Evolutionary conservation across 768 basidiomycete genomes (phyloP).

Genomic region (Coprinellus micaceus): DNA sequence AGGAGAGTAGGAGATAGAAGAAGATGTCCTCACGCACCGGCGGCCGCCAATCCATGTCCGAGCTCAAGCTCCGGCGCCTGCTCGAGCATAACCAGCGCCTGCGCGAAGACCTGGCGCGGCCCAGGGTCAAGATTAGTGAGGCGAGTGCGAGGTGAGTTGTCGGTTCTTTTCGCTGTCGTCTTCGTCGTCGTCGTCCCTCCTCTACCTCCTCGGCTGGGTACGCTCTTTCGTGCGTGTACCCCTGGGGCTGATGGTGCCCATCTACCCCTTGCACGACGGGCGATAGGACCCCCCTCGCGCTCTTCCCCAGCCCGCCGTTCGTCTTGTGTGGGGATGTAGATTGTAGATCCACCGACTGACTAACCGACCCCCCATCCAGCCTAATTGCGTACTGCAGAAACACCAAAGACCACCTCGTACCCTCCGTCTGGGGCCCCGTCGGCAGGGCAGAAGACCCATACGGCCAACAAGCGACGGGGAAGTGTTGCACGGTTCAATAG

Average conservation of each 20-base stretch:
- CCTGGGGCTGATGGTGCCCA: too few species aligned
- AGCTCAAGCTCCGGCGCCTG: conserved; percentile 92
- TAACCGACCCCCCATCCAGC: conserved; percentile 39
- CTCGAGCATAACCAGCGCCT: conserved; percentile 93
- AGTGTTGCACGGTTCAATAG: conserved; percentile 64
- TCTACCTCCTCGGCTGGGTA: too few species aligned
- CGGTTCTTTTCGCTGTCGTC: not conserved
- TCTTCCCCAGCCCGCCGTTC: too few species aligned
- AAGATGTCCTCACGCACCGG: conserved; percentile 64
- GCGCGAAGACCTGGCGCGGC: conserved; percentile 85
- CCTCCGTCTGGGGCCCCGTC: conserved; percentile 97
- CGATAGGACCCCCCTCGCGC: too few species aligned
- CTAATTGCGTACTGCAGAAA: conserved; percentile 93
- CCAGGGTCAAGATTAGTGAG: conserved; percentile 87
- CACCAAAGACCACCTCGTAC: conserved; percentile 79
- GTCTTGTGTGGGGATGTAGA: not conserved
- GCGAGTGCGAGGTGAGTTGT: conserved; percentile 75
- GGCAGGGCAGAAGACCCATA: conserved; percentile 91
- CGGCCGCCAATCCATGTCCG: conserved; percentile 88
- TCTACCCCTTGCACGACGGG: too few species aligned
- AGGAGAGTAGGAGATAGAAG: too few species aligned
- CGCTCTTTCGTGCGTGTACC: too few species aligned
- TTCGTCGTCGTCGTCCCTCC: not conserved
- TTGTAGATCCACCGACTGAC: too few species aligned
- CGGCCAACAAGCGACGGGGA: conserved; percentile 58